Conservation (phyloP, 371 early-diverging fungal genomes). For the Rhizopus sp. region DNA sequence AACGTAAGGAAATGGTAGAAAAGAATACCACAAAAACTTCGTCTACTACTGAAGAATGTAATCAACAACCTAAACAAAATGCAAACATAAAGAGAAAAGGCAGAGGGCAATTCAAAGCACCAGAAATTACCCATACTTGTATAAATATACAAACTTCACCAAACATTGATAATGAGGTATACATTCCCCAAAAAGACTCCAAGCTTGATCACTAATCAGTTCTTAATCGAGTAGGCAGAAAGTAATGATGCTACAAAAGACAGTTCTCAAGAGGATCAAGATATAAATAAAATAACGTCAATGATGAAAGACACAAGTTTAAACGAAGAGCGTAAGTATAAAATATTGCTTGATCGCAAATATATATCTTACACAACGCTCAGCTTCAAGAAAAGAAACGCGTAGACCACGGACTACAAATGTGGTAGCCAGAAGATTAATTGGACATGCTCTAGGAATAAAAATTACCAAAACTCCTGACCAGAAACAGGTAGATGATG, state of each 20-base stretch:
- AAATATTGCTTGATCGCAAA: background rate
- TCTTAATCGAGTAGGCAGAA: too few relatives aligned
- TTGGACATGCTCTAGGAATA: slow-evolving; percentile 53
- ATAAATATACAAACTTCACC: too few relatives aligned
- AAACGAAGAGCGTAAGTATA: slow-evolving; percentile 14
- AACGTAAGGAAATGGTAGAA: slow-evolving; percentile 11
- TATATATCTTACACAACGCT: background rate
- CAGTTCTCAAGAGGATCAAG: slow-evolving; percentile 27
- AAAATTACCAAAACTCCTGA: slow-evolving; percentile 47
- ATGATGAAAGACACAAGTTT: slow-evolving; percentile 3
- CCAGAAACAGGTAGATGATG: slow-evolving; percentile 38
- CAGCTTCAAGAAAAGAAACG: slow-evolving; percentile 23
- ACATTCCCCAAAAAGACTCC: too few relatives aligned
- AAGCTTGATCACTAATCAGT: too few relatives aligned
- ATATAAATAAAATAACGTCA: slow-evolving; percentile 1
- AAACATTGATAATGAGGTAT: too few relatives aligned
- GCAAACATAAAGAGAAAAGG: slow-evolving; percentile 16
- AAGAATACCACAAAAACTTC: background rate
- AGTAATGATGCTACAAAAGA: background rate
- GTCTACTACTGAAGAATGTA: background rate
- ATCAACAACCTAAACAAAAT: background rate
- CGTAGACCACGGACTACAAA: slow-evolving; percentile 54
- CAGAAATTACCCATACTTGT: slow-evolving; percentile 1
- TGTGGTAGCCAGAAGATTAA: slow-evolving; percentile 53
- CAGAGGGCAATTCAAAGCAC: slow-evolving; percentile 38